Evolutionary conservation across 441 rosid genomes (phyloP), one percentile per base, ranked within the genome.

Genomic region (Dalechampia spathulata): DNA sequence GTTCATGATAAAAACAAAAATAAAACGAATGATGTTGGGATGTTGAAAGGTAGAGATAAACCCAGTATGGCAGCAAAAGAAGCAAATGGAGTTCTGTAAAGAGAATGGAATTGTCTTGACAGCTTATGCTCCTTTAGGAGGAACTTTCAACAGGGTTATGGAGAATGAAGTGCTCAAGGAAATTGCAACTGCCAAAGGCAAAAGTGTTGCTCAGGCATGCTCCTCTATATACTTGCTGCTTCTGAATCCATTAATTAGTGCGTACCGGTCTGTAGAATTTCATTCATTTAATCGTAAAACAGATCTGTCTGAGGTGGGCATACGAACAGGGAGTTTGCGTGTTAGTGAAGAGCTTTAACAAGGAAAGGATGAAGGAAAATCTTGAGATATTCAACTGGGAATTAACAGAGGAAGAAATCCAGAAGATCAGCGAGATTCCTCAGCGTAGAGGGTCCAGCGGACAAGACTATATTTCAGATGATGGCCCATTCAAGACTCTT

Each of bases 401-500:
- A 10, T 21, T 53, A 15, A 34, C 15, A n/a, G 73, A 70, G 32
- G 78, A 79, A 53, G 85, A 75, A 46, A 1, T 28, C 14, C 46
- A 47, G 66, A 74, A 51, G 66, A 78, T 80, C 65, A 39, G 37
- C 10, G 67, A 61, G 43, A 70, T 80, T 39, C 76, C 76, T 2
- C 80, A 79, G 59, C 57, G 70, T 27, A 74, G 78, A 68, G 70
- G 67, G 46, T 44, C 62, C 32, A 44, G 27, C 0, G 78, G 77
- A 39, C 72, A 71, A 53, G 63, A 68, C 51, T 75, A 69, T 64
- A 58, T 83, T 51, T 75, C 77, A 4, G 28, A 40, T 2, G 37
- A 51, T 1, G 85, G 89, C 10, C 80, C 85, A 39, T 61, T 62
- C 75, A 65, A 45, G 71, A 67, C 80, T 2, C 4, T 66, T 2